A percentile compares a stretch with the other conserved stretches of the same genome.
phyloP scores from a whole-genome alignment of 2,329 filamentous ascomycete species.

The Kalmusia sp. region DNA sequence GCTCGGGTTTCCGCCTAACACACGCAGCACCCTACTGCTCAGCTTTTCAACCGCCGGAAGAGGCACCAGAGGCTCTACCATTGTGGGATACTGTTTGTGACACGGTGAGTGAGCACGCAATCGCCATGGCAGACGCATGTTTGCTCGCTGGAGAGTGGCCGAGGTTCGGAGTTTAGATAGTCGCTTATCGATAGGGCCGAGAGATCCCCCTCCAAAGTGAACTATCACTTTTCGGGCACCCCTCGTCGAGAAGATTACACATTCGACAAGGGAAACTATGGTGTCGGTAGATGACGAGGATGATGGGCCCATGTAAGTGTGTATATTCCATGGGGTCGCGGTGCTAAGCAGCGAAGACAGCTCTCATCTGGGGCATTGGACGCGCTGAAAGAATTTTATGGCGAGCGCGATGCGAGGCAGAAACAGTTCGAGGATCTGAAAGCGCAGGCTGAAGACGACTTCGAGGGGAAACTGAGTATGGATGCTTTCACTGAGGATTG shows the following conservation, averaged over 20 bases:
- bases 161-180: constrained; percentile 31
- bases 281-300: constrained; percentile 38
- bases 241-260: no score
- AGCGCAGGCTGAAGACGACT: constrained; percentile 64
- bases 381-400: constrained; percentile 76
- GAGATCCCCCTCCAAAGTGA: neutral
- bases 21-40: constrained; percentile 78
- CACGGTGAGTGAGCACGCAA: constrained; percentile 25
- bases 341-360: constrained; percentile 52
- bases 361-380: constrained; percentile 72
- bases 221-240: constrained; percentile 32
- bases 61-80: constrained; percentile 67
- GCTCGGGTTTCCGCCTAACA: constrained; percentile 88
- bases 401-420: constrained; percentile 71
- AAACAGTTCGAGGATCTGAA: constrained; percentile 74
- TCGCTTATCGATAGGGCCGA: constrained; percentile 36
- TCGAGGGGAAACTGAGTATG: constrained; percentile 63
- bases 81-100: constrained; percentile 49
- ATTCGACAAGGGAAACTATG: no score
- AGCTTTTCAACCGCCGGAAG: constrained; percentile 80
- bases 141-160: constrained; percentile 21
- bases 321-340: neutral
- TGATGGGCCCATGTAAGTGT: constrained; percentile 41
- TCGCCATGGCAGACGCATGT: constrained; percentile 33
- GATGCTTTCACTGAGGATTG: constrained; percentile 79